phyloP scores from a whole-genome alignment of 1,139 yeast genomes.

The Pichia sp. region DNA sequence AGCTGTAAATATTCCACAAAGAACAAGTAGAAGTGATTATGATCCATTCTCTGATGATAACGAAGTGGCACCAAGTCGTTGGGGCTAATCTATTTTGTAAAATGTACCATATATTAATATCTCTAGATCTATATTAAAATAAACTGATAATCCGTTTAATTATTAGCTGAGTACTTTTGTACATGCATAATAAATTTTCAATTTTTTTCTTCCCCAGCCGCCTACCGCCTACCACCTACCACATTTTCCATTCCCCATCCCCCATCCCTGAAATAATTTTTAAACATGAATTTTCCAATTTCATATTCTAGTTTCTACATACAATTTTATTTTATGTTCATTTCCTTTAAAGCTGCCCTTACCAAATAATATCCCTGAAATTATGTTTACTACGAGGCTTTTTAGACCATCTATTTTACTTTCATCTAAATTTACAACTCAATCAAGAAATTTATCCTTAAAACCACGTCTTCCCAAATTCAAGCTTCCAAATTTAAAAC shows the following conservation, averaged over 20 bases:
- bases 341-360: no score
- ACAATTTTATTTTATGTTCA: no score
- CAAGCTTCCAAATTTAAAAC: constrained; percentile 11
- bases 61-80: constrained; percentile 16
- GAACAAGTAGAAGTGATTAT: constrained; percentile 7
- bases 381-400: constrained; percentile 10
- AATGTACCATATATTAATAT: background rate
- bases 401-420: constrained; percentile 9
- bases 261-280: no score
- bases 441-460: constrained; percentile 11
- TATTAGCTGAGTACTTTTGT: no score
- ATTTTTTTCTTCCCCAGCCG: background rate
- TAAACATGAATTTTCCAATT: no score
- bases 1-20: background rate
- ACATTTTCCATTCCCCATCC: no score
- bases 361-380: constrained; percentile 7
- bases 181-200: no score
- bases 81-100: constrained; percentile 9
- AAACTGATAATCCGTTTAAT: no score
- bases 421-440: background rate
- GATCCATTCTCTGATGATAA: constrained; percentile 20
- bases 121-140: no score
- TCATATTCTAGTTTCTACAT: no score
- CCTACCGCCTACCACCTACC: no score
- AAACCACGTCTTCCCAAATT: constrained; percentile 18